Evolutionary conservation across 441 rosid species (phyloP), one percentile per base, ranked within the genome.

Genomic region (Croton setiger): DNA sequence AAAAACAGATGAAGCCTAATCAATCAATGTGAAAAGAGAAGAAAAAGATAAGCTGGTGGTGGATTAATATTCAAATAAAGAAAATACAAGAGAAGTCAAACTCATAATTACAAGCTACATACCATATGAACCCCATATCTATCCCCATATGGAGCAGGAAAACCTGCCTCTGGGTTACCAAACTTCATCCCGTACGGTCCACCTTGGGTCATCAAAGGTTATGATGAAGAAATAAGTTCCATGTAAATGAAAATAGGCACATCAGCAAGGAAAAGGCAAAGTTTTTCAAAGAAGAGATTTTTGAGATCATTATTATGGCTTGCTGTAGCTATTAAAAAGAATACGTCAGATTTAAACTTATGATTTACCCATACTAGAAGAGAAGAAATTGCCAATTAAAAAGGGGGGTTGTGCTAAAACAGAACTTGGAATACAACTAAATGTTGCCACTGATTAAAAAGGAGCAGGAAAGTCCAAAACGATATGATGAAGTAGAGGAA

Each of bases 141-240:
- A 77, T 84, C 86, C 68, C 94, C 97, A 83, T 87, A 87, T 15
- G 88, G 80, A 68, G 91, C 78, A 56, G 88, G 80, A 69, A 77
- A 86, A 59, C 80, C 71, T 20, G 87, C 93, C 43, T 85, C 96
- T 20, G 71, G 71, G 60, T 66, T 80, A 75, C 72, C 78, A 65
- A 75, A 87, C 75, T 82, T 86, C 85, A 80, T 81, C 73, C 94
- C 96, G 80, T 93, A 91, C 6, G 86, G 70, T 77, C 86, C 92
- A 72, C 93, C 97, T 91, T 63, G 67, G 68, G 68, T 63, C 65
- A 77, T 52, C 68, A 75, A 49, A 62, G 18, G 75, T 58, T 5
- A 78, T 44, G 68, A 67, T 27, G 51, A 68, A 68, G 66, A 66
- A 62, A 68, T 78, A 9, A 74, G 78, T 47, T 68, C 64, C 66